phyloP scores from a whole-genome alignment of 2,329 filamentous ascomycete species.

The Colletotrichum spaethianum region DNA sequence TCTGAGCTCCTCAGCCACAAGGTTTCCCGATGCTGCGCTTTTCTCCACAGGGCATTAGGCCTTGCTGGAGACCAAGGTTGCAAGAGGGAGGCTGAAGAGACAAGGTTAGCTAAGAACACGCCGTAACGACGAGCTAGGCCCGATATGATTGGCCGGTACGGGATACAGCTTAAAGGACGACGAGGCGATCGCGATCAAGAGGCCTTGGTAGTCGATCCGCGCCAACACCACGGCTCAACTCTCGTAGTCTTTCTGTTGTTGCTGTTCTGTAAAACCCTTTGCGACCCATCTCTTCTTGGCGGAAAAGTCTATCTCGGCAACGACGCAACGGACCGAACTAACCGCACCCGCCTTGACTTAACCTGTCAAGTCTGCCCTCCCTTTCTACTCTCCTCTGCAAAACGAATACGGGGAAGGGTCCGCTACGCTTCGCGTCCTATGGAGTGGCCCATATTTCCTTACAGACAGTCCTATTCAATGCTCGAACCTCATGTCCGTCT shows the following conservation, averaged over 20 bases:
- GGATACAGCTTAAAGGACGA: neutral
- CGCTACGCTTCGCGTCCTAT: neutral
- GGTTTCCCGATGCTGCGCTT: neutral
- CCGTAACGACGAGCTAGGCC: neutral
- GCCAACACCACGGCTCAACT: neutral
- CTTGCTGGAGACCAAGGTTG: neutral
- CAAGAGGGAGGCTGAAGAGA: neutral
- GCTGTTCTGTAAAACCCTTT: neutral
- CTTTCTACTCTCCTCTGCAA: neutral
- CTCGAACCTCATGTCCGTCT: neutral
- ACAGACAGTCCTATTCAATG: neutral
- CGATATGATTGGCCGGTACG: neutral
- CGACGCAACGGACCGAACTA: constrained; percentile 1
- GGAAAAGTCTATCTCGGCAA: neutral
- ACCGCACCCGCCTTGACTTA: neutral
- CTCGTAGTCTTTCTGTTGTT: neutral
- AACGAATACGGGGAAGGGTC: neutral
- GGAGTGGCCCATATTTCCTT: neutral
- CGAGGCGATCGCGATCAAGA: neutral
- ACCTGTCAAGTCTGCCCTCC: neutral
- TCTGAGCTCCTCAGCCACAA: neutral
- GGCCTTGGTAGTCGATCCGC: constrained; percentile 15
- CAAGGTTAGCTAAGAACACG: constrained; percentile 14
- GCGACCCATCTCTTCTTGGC: neutral
- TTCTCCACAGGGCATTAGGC: neutral